Conservation (phyloP, 345 rosid species). For the Ceriops tagal region DNA sequence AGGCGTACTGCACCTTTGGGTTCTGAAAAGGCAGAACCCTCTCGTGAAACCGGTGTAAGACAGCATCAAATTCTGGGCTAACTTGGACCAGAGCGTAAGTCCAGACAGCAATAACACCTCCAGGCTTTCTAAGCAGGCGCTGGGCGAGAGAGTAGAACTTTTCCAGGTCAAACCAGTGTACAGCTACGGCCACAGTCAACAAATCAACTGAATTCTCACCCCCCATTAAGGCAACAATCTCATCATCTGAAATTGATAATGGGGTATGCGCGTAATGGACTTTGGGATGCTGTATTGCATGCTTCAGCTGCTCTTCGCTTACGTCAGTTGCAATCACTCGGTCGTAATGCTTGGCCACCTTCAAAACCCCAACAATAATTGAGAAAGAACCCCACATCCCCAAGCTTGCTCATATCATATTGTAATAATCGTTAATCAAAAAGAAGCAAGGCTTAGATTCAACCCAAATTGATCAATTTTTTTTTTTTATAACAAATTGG, state of each 20-base stretch:
- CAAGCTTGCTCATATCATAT: too few relatives aligned
- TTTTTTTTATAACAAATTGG: too few relatives aligned
- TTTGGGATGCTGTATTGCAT: slow-evolving; percentile 38
- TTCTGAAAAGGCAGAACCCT: slow-evolving; percentile 37
- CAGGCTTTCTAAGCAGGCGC: slow-evolving; percentile 53
- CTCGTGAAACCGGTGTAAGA: slow-evolving; percentile 36
- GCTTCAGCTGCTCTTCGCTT: slow-evolving; percentile 52
- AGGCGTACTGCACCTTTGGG: slow-evolving; percentile 21
- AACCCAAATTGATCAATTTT: too few relatives aligned
- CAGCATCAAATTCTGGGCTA: slow-evolving; percentile 42
- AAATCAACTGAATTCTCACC: slow-evolving; percentile 56
- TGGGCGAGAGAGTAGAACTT: slow-evolving; percentile 47
- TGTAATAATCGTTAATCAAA: too few relatives aligned
- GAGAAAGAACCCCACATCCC: too few relatives aligned
- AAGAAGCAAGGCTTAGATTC: too few relatives aligned
- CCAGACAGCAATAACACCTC: slow-evolving; percentile 60
- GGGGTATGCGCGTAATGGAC: slow-evolving; percentile 54
- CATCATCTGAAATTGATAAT: slow-evolving; percentile 43
- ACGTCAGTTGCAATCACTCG: slow-evolving; percentile 55
- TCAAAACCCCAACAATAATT: slow-evolving; percentile 22
- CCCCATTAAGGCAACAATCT: slow-evolving; percentile 40
- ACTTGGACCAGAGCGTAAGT: slow-evolving; percentile 44
- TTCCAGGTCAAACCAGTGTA: slow-evolving; percentile 66
- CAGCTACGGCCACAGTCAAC: slow-evolving; percentile 50
- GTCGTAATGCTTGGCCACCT: slow-evolving; percentile 62